Percentiles rank a stretch among this genome's conserved stretches.
phyloP scores from a whole-genome alignment of 2,329 filamentous ascomycete species.

The Acephala macrosclerotiorum region DNA sequence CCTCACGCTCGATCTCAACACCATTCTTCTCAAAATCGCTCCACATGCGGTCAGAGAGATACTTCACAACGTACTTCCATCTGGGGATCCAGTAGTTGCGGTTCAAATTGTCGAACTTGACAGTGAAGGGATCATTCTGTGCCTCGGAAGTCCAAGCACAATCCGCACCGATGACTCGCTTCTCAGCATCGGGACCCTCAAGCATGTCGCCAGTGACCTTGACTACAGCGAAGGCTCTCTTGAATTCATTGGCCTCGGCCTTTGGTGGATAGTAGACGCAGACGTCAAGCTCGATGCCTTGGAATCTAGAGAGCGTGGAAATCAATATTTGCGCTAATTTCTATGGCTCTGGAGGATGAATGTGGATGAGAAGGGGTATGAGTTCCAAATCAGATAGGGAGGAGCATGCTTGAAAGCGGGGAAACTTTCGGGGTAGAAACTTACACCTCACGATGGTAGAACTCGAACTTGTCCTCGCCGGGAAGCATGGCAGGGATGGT shows the following conservation, averaged over 20 bases:
- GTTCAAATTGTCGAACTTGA: constrained; percentile 9
- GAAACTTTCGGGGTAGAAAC: no score
- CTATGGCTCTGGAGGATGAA: no score
- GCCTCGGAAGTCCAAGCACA: constrained; percentile 15
- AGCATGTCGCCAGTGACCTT: background rate
- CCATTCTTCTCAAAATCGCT: constrained; percentile 19
- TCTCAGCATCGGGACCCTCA: background rate
- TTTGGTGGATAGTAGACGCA: constrained; percentile 13
- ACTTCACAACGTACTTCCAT: constrained; percentile 23
- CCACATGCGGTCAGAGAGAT: constrained; percentile 15
- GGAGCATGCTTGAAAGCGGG: no score
- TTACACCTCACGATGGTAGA: constrained; percentile 9
- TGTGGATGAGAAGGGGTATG: no score
- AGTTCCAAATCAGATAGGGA: no score
- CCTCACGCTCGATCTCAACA: background rate
- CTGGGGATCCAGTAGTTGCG: constrained; percentile 26
- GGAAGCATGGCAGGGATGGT: background rate
- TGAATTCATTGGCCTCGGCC: background rate
- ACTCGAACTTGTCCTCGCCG: background rate
- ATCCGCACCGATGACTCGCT: constrained; percentile 4
- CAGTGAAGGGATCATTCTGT: constrained; percentile 17
- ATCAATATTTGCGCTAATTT: no score
- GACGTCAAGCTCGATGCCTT: constrained; percentile 9
- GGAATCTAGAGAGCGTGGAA: background rate
- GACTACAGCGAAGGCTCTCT: constrained; percentile 7